A percentile compares a stretch with the other conserved stretches of the same genome.
Conservation (phyloP, 2,329 filamentous ascomycete genomes). For the Fusarium citri region DNA sequence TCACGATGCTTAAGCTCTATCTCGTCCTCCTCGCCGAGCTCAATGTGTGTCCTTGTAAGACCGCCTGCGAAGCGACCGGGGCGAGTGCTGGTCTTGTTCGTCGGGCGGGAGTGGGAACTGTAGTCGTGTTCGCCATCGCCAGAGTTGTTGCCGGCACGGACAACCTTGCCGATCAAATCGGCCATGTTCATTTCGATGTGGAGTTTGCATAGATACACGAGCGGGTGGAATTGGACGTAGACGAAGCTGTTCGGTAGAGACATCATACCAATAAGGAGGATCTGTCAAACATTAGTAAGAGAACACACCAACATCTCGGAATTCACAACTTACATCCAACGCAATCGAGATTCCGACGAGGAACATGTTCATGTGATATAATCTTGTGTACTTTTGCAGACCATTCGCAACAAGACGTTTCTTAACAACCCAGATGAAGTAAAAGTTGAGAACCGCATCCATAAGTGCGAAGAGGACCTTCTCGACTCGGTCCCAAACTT, state of each 20-base stretch:
- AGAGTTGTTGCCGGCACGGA: constrained; percentile 33
- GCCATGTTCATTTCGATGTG: constrained; percentile 45
- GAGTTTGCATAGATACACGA: constrained; percentile 41
- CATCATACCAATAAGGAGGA: constrained; percentile 42
- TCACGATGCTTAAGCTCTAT: constrained; percentile 42
- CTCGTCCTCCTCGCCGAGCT: constrained; percentile 44
- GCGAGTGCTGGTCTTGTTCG: constrained; percentile 21
- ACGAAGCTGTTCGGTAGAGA: constrained; percentile 41
- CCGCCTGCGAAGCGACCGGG: constrained; percentile 36
- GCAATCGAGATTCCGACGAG: constrained; percentile 45
- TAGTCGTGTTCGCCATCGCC: constrained; percentile 34
- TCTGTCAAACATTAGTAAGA: constrained; percentile 10
- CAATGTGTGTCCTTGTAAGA: constrained; percentile 42
- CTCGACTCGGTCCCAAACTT: constrained; percentile 61
- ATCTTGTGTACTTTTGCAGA: constrained; percentile 60
- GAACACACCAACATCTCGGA: background rate
- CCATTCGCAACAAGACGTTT: constrained; percentile 59
- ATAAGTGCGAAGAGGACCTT: constrained; percentile 61
- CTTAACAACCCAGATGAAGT: constrained; percentile 59
- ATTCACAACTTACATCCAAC: constrained; percentile 37
- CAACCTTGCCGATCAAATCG: constrained; percentile 42
- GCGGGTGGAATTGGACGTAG: constrained; percentile 41
- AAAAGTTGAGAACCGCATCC: constrained; percentile 59
- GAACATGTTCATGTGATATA: constrained; percentile 52
- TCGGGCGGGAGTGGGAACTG: constrained; percentile 38